Evolutionary conservation across 2,329 filamentous ascomycete genomes (phyloP).

Genomic region (Graphilbum ipis-grandicollis): DNA sequence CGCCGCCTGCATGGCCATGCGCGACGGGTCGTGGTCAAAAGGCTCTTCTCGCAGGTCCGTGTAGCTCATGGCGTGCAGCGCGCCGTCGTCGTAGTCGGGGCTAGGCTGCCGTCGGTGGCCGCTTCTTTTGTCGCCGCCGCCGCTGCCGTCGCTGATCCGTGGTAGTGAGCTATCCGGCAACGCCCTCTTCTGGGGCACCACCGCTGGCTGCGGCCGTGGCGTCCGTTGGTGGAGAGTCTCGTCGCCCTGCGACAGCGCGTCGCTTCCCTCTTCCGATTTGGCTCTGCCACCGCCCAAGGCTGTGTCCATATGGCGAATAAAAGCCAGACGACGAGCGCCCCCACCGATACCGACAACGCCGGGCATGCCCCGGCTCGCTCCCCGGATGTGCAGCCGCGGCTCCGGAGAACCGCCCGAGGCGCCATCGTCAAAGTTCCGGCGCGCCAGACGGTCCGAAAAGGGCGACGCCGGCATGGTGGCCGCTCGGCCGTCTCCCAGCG

Average conservation of each 20-base stretch:
- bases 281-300: slow-evolving; percentile 5
- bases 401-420: slow-evolving; percentile 3
- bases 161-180: slow-evolving; percentile 10
- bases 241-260: slow-evolving; percentile 12
- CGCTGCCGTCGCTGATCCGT: slow-evolving; percentile 2
- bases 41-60: slow-evolving; percentile 29
- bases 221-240: slow-evolving; percentile 13
- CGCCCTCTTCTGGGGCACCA: slow-evolving; percentile 11
- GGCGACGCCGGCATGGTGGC: slow-evolving; percentile 6
- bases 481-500: slow-evolving; percentile 20
- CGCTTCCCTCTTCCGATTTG: slow-evolving; percentile 13
- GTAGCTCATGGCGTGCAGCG: slow-evolving; percentile 36
- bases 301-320: slow-evolving; percentile 12
- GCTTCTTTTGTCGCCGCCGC: slow-evolving; percentile 5
- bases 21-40: slow-evolving; percentile 39
- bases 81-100: slow-evolving; percentile 38
- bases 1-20: slow-evolving; percentile 21
- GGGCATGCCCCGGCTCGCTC: too few relatives aligned
- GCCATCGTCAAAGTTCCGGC: slow-evolving; percentile 2
- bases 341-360: not conserved
- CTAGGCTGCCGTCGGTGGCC: slow-evolving; percentile 24
- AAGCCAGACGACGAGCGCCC: slow-evolving; percentile 10
- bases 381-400: too few relatives aligned
- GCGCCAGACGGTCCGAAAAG: slow-evolving; percentile 7
- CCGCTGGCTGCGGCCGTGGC: slow-evolving; percentile 4